Evolutionary conservation across 495 filamentous ascomycete genomes (phyloP), one percentile per base, ranked within the genome.

Genomic region (Echria macrotheca): DNA sequence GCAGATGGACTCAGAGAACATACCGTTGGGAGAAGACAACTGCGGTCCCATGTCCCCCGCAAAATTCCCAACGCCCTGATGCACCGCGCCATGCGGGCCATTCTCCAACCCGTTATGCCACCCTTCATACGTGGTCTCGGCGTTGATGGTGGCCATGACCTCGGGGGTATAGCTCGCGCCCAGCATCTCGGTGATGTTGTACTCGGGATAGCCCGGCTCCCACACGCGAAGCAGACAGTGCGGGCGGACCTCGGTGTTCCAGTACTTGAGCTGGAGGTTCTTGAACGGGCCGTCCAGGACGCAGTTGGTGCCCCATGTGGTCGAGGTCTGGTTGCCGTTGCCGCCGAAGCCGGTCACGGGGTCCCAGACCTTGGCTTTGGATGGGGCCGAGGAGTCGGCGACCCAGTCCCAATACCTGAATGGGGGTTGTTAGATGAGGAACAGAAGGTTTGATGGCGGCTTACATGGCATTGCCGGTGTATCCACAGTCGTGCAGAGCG

Each of bases 321-420:
- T 17, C 8, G 7, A 8, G 5, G 7, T 17, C 8, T 8, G 14
- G 24, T 18, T 44, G 15, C 38, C 38, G 38, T 41, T 41, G n/a
- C 21, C 21, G n/a, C 38, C 38, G 38, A 41, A 41, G 38, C 38
- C 41, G 41, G 9, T 2, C 8, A 31, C 9, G 25, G 41, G 24
- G 25, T 26, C 22, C 3, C 15, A 44, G 25, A 44, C 41, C 11
- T 9, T 15, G 17, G 38, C 38, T 24, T 7, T 7, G 4, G 41
- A 25, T 2, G 41, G 41, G n/a, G 21, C 10, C n/a, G 24, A 2
- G 1, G n/a, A 44, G 25, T 44, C 41, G 25, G 25, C 41, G 6
- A 5, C 8, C 41, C 41, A 44, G 25, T 44, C 24, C 41, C 41
- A 44, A 25, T 44, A 41, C n/a, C n/a, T n/a, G n/a, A n/a, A n/a